Percentiles rank a stretch among this genome's conserved stretches.
Evolutionary conservation across 495 filamentous ascomycete species (phyloP).

Genomic region (Neurospora tetrasperma): DNA sequence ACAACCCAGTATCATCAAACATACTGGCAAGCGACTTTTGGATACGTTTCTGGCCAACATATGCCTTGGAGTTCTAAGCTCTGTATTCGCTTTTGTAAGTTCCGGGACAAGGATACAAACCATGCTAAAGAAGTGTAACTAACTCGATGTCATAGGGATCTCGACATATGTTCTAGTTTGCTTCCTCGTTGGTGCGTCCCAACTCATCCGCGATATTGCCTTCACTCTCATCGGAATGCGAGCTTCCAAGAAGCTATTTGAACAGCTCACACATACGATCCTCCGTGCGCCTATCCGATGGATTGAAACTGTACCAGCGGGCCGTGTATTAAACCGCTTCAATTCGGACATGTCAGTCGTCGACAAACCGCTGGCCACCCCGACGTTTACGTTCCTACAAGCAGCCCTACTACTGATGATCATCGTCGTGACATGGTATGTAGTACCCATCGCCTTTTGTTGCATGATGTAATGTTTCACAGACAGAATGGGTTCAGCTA

Average conservation of each 20-base stretch:
- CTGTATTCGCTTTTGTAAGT: neutral
- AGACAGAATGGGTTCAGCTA: neutral
- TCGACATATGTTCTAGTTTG: neutral
- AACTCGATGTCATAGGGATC: neutral
- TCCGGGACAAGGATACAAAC: neutral
- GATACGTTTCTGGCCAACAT: neutral
- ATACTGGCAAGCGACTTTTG: neutral
- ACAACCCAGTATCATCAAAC: neutral
- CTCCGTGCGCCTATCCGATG: slow-evolving; percentile 40
- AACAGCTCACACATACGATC: slow-evolving; percentile 29
- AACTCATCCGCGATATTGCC: slow-evolving; percentile 15
- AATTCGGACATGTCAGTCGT: slow-evolving; percentile 33
- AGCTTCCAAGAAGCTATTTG: slow-evolving; percentile 30
- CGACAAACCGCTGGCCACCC: slow-evolving; percentile 23
- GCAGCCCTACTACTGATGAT: slow-evolving; percentile 9
- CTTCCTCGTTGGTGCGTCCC: neutral
- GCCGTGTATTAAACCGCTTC: slow-evolving; percentile 43
- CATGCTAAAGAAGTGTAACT: neutral
- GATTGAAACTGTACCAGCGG: slow-evolving; percentile 40
- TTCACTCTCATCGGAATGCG: slow-evolving; percentile 24
- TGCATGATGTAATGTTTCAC: neutral
- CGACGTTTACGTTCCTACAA: slow-evolving; percentile 10
- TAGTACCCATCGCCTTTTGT: neutral
- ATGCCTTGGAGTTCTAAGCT: neutral
- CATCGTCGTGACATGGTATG: slow-evolving; percentile 19